phyloP scores from a whole-genome alignment of 768 basidiomycete genomes.

The Tulasnella sp. region DNA sequence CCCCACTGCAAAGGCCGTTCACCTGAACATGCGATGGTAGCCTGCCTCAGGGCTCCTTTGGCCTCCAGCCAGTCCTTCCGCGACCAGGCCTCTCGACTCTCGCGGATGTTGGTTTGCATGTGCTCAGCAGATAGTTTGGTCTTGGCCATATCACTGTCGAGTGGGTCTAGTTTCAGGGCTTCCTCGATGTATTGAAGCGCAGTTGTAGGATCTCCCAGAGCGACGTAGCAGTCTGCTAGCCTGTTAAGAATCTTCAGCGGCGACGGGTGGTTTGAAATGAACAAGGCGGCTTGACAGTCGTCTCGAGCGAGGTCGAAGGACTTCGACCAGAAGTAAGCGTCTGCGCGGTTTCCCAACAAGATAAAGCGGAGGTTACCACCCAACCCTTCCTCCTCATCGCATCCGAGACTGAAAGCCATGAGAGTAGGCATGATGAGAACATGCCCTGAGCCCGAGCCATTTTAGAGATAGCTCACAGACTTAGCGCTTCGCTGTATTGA shows the following conservation, averaged over 20 bases:
- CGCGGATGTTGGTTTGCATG: constrained; percentile 54
- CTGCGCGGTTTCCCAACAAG: too few species aligned
- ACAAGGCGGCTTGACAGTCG: too few species aligned
- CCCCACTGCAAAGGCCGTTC: constrained; percentile 73
- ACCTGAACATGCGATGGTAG: constrained; percentile 50
- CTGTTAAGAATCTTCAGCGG: too few species aligned
- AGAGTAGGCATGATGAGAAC: too few species aligned
- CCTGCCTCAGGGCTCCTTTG: constrained; percentile 59
- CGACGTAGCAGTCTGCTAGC: too few species aligned
- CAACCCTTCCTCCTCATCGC: too few species aligned
- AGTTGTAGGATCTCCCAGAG: constrained; percentile 32
- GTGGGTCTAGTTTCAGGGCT: constrained; percentile 48
- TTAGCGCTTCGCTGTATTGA: constrained; percentile 58
- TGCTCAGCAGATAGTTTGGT: constrained; percentile 48
- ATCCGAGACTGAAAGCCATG: too few species aligned
- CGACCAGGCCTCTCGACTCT: constrained; percentile 44
- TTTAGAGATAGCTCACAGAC: constrained; percentile 2
- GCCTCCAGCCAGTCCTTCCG: constrained; percentile 67
- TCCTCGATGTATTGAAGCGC: constrained; percentile 56
- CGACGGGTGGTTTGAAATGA: too few species aligned
- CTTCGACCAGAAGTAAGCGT: too few species aligned
- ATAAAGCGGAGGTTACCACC: too few species aligned
- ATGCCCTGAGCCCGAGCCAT: too few species aligned
- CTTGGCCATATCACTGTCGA: constrained; percentile 46
- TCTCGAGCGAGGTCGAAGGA: too few species aligned